Percentiles rank a stretch among this genome's conserved stretches.
These are phyloP conservation scores for Rhynchosporium agropyri DNA, from an alignment of 2,329 filamentous ascomycete genomes.

Conservation along the genomic window DNA sequence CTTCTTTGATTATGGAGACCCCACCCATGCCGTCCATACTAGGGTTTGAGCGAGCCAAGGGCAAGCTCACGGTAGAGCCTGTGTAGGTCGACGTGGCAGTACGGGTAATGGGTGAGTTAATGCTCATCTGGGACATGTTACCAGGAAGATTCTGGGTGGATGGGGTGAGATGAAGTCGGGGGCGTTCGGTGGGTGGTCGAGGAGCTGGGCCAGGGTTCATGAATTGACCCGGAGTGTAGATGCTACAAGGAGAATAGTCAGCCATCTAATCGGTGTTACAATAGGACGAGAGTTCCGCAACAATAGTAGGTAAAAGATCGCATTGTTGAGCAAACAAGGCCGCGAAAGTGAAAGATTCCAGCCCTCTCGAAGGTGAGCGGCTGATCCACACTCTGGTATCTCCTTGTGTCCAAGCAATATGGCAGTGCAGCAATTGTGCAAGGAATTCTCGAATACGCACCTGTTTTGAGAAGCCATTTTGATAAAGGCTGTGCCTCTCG, in stretches of 20 bases:
- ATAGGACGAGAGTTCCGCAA: neutral
- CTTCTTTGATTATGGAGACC: constrained; percentile 76
- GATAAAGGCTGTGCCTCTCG: constrained; percentile 16
- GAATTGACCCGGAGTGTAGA: constrained; percentile 69
- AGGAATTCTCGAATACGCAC: constrained; percentile 31
- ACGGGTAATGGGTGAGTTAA: constrained; percentile 69
- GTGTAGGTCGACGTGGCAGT: constrained; percentile 68
- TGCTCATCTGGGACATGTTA: constrained; percentile 77
- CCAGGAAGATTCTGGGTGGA: constrained; percentile 71
- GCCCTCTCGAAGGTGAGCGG: constrained; percentile 21
- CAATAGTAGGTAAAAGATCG: constrained; percentile 15
- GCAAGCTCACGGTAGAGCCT: constrained; percentile 72
- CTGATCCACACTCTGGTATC: constrained; percentile 25
- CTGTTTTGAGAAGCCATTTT: constrained; percentile 42
- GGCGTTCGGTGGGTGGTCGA: constrained; percentile 81
- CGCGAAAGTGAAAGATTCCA: constrained; percentile 21
- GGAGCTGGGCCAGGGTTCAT: constrained; percentile 98
- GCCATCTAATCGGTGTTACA: constrained; percentile 19
- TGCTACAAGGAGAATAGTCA: constrained; percentile 45
- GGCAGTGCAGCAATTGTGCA: constrained; percentile 33
- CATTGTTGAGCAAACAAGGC: constrained; percentile 10
- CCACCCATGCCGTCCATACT: constrained; percentile 66
- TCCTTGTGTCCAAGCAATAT: constrained; percentile 36
- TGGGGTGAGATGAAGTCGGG: constrained; percentile 78
- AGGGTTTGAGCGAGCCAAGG: constrained; percentile 61